These are phyloP conservation scores for Grigorovia transvaalensis DNA, from an alignment of 805 yeast species.

Conservation along the genomic window DNA sequence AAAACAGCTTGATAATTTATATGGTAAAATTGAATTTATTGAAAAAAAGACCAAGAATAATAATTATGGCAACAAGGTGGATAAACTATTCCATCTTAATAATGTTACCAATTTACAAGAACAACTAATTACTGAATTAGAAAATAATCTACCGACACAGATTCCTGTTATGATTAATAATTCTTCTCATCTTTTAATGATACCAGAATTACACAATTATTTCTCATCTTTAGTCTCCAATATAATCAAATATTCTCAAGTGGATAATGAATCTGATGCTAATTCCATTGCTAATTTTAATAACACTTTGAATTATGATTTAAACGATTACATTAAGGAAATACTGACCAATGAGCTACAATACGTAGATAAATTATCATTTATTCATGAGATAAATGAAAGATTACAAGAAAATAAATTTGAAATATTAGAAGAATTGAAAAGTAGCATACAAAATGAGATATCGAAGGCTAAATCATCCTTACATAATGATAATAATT, in stretches of 20 bases:
- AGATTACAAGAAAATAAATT: constrained; percentile 19
- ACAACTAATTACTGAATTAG: constrained; percentile 12
- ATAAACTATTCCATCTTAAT: constrained; percentile 6
- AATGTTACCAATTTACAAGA: constrained; percentile 21
- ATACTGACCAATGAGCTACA: constrained; percentile 24
- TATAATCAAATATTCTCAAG: constrained; percentile 5
- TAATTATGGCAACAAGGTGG: neutral
- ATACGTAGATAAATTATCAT: constrained; percentile 20
- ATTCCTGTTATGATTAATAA: constrained; percentile 24
- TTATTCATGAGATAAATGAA: constrained; percentile 19
- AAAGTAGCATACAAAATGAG: constrained; percentile 5
- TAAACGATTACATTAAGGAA: constrained; percentile 24
- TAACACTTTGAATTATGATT: constrained; percentile 14
- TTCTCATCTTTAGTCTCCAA: constrained; percentile 13
- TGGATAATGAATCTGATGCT: neutral
- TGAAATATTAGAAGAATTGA: constrained; percentile 22
- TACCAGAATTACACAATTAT: constrained; percentile 24
- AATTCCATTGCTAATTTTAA: neutral
- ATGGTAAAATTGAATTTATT: neutral
- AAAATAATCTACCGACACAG: constrained; percentile 19
- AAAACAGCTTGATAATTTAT: constrained; percentile 6
- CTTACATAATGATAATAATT: neutral
- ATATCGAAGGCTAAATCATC: neutral
- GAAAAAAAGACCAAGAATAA: neutral
- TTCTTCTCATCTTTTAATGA: constrained; percentile 17